Conservation (phyloP, 108 stramenopile genomes). For the Discostella stelligeroides region DNA sequence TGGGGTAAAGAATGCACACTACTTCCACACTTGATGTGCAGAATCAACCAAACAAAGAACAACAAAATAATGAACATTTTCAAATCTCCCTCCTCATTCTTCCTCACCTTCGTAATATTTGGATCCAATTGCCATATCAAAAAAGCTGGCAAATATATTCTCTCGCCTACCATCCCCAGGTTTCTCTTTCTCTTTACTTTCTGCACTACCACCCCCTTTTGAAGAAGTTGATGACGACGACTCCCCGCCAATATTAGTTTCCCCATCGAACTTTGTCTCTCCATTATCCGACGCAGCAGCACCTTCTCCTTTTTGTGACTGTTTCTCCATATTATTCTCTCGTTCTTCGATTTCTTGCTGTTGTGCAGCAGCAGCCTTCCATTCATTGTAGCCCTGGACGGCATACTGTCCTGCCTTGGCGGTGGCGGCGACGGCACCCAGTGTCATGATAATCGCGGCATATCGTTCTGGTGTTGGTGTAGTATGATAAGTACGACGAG, state of each 20-base stretch:
- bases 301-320: neutral
- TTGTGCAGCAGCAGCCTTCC: conserved; percentile 45
- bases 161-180: conserved; percentile 47
- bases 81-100: neutral
- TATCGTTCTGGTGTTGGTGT: conserved; percentile 47
- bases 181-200: conserved; percentile 15
- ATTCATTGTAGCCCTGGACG: conserved; percentile 73
- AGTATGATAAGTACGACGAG: conserved; percentile 47
- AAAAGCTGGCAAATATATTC: conserved; percentile 85
- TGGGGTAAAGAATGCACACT: too few species aligned
- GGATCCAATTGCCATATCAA: conserved; percentile 75
- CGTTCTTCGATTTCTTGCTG: conserved; percentile 44
- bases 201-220: neutral
- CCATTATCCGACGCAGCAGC: too few species aligned
- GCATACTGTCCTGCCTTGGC: conserved; percentile 79
- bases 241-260: neutral
- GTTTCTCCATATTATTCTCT: conserved; percentile 20
- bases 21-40: too few species aligned
- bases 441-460: conserved; percentile 61
- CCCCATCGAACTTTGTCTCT: conserved; percentile 1
- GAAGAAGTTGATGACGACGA: neutral
- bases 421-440: conserved; percentile 74
- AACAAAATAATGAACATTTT: neutral
- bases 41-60: neutral
- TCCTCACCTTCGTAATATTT: conserved; percentile 92